Conservation (phyloP, 2,329 filamentous ascomycete genomes). For the Periglandula ipomoeae region DNA sequence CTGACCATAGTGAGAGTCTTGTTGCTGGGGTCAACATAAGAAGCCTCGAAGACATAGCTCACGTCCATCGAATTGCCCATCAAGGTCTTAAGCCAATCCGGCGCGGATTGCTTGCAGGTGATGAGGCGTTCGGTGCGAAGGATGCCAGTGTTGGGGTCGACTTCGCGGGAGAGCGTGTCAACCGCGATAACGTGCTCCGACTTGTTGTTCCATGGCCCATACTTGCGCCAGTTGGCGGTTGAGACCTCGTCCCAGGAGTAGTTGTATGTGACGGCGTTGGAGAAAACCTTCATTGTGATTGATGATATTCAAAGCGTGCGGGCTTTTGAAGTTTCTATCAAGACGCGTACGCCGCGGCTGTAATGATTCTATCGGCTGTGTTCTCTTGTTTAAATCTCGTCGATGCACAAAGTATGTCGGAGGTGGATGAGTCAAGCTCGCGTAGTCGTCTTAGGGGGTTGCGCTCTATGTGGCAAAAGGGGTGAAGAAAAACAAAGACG, state of each 20-base stretch:
- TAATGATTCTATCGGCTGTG: too few species aligned
- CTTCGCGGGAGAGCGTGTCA: conserved; percentile 71
- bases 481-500: conserved; percentile 3
- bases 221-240: conserved; percentile 96
- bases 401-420: not conserved
- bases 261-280: conserved; percentile 80
- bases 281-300: conserved; percentile 83
- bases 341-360: too few species aligned
- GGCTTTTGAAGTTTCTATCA: too few species aligned
- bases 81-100: conserved; percentile 71
- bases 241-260: conserved; percentile 99
- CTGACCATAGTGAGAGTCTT: conserved; percentile 96
- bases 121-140: conserved; percentile 54
- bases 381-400: too few species aligned
- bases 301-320: too few species aligned
- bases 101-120: conserved; percentile 54
- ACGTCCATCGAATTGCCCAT: conserved; percentile 67
- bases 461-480: not conserved
- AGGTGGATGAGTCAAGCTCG: not conserved
- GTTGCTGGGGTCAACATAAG: conserved; percentile 75
- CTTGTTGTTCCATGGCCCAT: conserved; percentile 98
- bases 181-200: conserved; percentile 94
- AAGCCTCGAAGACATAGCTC: conserved; percentile 88
- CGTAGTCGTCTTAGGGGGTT: conserved; percentile 1
- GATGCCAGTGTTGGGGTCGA: conserved; percentile 49